phyloP scores from a whole-genome alignment of 495 filamentous ascomycete species.

The Podospora sp. region DNA sequence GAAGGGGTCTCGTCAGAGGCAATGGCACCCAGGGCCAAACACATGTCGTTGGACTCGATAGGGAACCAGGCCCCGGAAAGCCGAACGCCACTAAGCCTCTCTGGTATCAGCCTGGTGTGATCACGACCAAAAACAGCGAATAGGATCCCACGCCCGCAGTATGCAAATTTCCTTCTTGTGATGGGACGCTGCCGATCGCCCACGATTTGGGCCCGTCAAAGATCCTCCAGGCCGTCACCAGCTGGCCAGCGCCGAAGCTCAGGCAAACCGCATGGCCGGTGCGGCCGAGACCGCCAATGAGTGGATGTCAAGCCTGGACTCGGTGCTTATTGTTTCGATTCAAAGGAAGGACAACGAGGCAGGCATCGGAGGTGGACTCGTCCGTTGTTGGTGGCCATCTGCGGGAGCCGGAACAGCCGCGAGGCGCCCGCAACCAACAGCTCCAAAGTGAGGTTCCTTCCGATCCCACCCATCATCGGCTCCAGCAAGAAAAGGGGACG shows the following conservation, averaged over 20 bases:
- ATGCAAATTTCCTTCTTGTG: conserved; percentile 39
- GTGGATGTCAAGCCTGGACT: not conserved
- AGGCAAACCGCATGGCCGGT: not conserved
- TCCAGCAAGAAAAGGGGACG: not conserved
- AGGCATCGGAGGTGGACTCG: not conserved
- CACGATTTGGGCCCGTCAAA: conserved; percentile 8
- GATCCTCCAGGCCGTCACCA: conserved; percentile 20
- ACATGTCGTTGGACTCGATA: conserved; percentile 26
- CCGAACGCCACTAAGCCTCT: conserved; percentile 27
- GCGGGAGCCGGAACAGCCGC: not conserved
- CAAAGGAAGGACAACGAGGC: not conserved
- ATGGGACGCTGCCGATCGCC: conserved; percentile 36
- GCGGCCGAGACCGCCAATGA: not conserved
- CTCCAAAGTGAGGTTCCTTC: not conserved
- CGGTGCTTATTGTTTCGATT: not conserved
- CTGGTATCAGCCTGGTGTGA: conserved; percentile 32
- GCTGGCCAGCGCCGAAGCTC: conserved; percentile 11
- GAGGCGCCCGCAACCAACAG: not conserved
- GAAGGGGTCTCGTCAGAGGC: conserved; percentile 15
- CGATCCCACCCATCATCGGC: not conserved
- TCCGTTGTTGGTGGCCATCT: not conserved
- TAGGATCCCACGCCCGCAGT: conserved; percentile 28
- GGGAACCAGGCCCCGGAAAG: conserved; percentile 17
- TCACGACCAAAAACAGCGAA: conserved; percentile 27
- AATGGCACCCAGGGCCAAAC: conserved; percentile 2